A percentile compares a stretch with the other conserved stretches of the same genome.
These are phyloP conservation scores for Trichothecium sympodiale DNA, from an alignment of 2,329 filamentous ascomycete genomes.

Conservation along the genomic window DNA sequence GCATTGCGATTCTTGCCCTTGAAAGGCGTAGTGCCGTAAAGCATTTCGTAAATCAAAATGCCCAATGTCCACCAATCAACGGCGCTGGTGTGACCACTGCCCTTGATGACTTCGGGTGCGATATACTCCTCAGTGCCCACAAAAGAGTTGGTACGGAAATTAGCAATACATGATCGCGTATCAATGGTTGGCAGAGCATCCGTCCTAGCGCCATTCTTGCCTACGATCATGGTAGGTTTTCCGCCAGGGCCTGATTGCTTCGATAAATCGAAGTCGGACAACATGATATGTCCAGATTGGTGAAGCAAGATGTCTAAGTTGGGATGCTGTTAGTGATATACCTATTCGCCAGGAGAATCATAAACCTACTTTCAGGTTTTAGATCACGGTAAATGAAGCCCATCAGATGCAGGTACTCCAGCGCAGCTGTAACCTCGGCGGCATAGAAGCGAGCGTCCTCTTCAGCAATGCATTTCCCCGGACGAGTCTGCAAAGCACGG, in stretches of 20 bases:
- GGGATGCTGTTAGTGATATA: conserved; percentile 5
- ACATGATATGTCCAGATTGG: conserved; percentile 99
- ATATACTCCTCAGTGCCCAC: conserved; percentile 99
- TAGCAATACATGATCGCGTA: conserved; percentile 94
- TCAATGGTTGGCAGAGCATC: conserved; percentile 92
- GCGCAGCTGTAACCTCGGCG: conserved; percentile 87
- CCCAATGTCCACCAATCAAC: conserved; percentile 99
- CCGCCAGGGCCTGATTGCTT: conserved; percentile 96
- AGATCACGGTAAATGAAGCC: conserved; percentile 97
- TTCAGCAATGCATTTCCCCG: conserved; percentile 93
- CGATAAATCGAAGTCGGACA: conserved; percentile 96
- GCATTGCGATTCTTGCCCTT: conserved; percentile 98
- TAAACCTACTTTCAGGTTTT: conserved; percentile 90
- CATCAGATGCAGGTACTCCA: conserved; percentile 97
- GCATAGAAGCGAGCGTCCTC: conserved; percentile 97
- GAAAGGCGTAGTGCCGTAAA: conserved; percentile 96
- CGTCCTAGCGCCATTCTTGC: conserved; percentile 76
- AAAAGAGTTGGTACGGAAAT: conserved; percentile 97
- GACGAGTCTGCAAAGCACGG: conserved; percentile 86
- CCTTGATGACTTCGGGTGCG: conserved; percentile 96
- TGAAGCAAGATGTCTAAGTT: conserved; percentile 81
- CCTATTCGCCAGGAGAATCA: not conserved
- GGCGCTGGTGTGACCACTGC: conserved; percentile 93
- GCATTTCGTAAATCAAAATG: conserved; percentile 97
- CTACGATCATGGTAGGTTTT: conserved; percentile 95